These are phyloP conservation scores for Senecio squalidus DNA, from an alignment of 140 eudicot genomes.

Conservation along the genomic window DNA sequence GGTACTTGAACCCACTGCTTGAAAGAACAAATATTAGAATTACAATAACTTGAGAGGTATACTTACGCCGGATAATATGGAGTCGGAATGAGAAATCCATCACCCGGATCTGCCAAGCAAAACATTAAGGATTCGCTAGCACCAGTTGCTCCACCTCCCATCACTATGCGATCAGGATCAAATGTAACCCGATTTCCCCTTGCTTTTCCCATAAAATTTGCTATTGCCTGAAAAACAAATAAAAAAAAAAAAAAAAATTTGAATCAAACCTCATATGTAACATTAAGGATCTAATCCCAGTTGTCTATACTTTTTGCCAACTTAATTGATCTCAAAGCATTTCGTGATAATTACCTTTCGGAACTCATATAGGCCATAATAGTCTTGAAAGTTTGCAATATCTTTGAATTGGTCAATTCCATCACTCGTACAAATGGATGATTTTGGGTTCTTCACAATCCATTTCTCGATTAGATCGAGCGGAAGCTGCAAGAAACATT, in stretches of 20 bases:
- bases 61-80: slow-evolving; percentile 93
- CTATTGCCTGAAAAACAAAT: slow-evolving; percentile 43
- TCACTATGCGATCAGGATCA: slow-evolving; percentile 78
- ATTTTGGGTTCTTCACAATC: slow-evolving; percentile 49
- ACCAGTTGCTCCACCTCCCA: slow-evolving; percentile 97
- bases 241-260: background rate
- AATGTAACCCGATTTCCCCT: slow-evolving; percentile 60
- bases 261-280: background rate
- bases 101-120: slow-evolving; percentile 84
- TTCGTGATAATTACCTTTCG: slow-evolving; percentile 32
- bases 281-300: background rate
- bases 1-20: too few species aligned
- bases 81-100: slow-evolving; percentile 72
- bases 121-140: slow-evolving; percentile 72
- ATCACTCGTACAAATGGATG: slow-evolving; percentile 56
- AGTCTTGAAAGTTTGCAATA: slow-evolving; percentile 65
- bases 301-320: background rate
- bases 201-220: slow-evolving; percentile 66
- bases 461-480: slow-evolving; percentile 53
- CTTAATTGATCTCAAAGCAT: background rate
- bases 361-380: slow-evolving; percentile 63
- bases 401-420: slow-evolving; percentile 45
- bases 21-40: too few species aligned
- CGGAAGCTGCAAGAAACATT: slow-evolving; percentile 42
- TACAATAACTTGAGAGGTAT: background rate